phyloP scores from a whole-genome alignment of 768 basidiomycete species.

The Ramaria sp. region DNA sequence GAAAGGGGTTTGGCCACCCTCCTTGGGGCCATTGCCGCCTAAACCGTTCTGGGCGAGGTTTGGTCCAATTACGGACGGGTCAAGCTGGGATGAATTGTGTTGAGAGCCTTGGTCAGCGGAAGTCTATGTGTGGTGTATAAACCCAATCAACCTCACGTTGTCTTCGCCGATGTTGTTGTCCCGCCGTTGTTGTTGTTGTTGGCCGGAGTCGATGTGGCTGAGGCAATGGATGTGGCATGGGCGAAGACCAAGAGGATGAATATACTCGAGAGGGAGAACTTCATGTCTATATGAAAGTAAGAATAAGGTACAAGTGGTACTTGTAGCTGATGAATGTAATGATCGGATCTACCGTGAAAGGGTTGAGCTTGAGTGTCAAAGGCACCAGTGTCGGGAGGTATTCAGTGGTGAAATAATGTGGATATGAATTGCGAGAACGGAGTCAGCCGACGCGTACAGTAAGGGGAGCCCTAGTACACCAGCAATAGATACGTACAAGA shows the following conservation, averaged over 20 bases:
- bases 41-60: conserved; percentile 47
- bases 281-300: neutral
- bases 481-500: too few species aligned
- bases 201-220: neutral
- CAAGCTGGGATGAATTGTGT: conserved; percentile 36
- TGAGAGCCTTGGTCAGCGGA: too few species aligned
- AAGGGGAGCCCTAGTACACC: too few species aligned
- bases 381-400: neutral
- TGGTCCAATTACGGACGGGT: conserved; percentile 38
- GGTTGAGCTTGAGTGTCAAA: neutral
- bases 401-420: too few species aligned
- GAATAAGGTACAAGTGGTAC: neutral
- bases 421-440: too few species aligned
- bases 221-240: neutral
- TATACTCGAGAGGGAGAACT: neutral
- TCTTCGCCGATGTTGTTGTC: neutral
- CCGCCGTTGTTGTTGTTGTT: neutral
- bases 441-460: too few species aligned
- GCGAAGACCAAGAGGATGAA: neutral
- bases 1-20: conserved; percentile 30
- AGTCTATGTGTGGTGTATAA: too few species aligned
- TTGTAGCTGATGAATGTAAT: conserved; percentile 2
- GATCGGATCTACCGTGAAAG: conserved; percentile 1
- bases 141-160: too few species aligned
- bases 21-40: conserved; percentile 24